A percentile compares a stretch with the other conserved stretches of the same genome.
Conservation (phyloP, 108 stramenopile genomes). For the Nitzschia sp. region DNA sequence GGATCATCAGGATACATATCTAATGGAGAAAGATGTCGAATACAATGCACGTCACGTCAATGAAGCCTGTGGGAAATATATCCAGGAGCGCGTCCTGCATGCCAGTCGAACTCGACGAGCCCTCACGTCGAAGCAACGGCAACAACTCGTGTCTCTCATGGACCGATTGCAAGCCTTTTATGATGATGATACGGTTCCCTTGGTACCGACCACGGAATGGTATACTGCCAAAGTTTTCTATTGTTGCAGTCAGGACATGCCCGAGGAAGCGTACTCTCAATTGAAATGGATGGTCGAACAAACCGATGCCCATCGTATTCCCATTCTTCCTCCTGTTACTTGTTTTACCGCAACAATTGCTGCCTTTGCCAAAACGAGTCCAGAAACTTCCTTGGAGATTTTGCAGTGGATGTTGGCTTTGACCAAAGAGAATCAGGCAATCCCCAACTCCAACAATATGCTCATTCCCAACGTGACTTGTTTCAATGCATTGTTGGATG, state of each 20-base stretch:
- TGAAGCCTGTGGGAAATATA: constrained; percentile 28
- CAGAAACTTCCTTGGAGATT: constrained; percentile 23
- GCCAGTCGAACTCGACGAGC: constrained; percentile 7
- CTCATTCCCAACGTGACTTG: constrained; percentile 32
- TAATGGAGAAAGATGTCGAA: constrained; percentile 22
- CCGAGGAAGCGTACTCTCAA: constrained; percentile 19
- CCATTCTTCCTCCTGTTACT: constrained; percentile 2
- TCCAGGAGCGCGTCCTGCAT: constrained; percentile 8
- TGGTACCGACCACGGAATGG: constrained; percentile 17
- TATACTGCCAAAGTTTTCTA: constrained; percentile 30
- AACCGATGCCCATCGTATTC: not conserved
- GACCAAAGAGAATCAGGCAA: not conserved
- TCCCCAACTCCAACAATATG: not conserved
- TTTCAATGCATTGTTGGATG: constrained; percentile 41
- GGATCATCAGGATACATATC: constrained; percentile 16
- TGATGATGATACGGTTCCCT: constrained; percentile 25
- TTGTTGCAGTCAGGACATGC: constrained; percentile 25
- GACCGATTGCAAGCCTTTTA: constrained; percentile 18
- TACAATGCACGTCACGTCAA: constrained; percentile 41
- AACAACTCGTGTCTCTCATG: constrained; percentile 20
- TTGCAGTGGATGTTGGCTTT: constrained; percentile 37
- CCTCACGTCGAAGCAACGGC: not conserved
- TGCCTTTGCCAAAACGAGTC: constrained; percentile 30
- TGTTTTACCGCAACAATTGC: constrained; percentile 27
- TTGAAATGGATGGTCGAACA: constrained; percentile 18